phyloP scores from a whole-genome alignment of 2,329 filamentous ascomycete genomes.

The Monilinia laxa region DNA sequence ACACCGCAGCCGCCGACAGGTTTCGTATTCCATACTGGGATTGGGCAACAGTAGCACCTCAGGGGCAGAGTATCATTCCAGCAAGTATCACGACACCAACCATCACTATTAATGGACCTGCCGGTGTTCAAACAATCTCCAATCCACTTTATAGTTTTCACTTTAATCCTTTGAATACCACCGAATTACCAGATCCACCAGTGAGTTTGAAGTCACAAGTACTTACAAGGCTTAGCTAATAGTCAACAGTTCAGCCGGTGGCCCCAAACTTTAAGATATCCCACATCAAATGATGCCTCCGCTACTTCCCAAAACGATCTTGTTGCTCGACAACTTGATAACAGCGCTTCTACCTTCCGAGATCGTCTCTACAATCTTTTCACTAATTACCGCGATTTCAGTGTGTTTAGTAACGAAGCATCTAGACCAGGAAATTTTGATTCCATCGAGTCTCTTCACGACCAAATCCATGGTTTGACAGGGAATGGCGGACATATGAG shows the following conservation, averaged over 20 bases:
- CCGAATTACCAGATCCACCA: conserved; percentile 57
- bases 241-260: conserved; percentile 55
- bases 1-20: conserved; percentile 45
- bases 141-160: conserved; percentile 56
- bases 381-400: conserved; percentile 66
- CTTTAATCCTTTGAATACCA: conserved; percentile 46
- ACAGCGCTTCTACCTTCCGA: conserved; percentile 55
- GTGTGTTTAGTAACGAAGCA: conserved; percentile 67
- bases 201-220: conserved; percentile 45
- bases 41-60: conserved; percentile 48
- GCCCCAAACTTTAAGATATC: conserved; percentile 60
- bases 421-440: conserved; percentile 53
- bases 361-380: conserved; percentile 67
- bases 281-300: conserved; percentile 42
- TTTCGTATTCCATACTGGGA: conserved; percentile 52
- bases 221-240: conserved; percentile 9
- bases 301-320: conserved; percentile 60
- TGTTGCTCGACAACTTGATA: conserved; percentile 53
- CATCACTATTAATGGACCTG: conserved; percentile 56
- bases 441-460: conserved; percentile 65
- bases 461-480: conserved; percentile 60
- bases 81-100: conserved; percentile 47
- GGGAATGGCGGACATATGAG: conserved; percentile 54
- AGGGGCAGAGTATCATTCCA: conserved; percentile 50
- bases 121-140: conserved; percentile 42